A percentile compares a stretch with the other conserved stretches of the same genome.
These are phyloP conservation scores for Monosporascus sp. DNA, from an alignment of 2,329 filamentous ascomycete species.

Conservation along the genomic window DNA sequence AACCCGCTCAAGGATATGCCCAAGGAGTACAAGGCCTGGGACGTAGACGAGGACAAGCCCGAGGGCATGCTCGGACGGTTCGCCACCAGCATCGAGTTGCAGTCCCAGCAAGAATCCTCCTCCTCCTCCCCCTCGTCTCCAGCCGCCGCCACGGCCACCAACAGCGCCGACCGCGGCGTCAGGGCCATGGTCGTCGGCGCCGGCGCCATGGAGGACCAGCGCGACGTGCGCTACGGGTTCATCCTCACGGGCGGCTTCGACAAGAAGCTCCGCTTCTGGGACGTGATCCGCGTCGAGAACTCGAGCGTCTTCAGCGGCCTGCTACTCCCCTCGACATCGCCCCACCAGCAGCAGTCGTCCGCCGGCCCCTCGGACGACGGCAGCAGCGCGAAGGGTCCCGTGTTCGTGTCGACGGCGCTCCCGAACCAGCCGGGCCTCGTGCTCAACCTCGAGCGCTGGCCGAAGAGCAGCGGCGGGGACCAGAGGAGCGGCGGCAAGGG, in stretches of 20 bases:
- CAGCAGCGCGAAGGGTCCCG: conserved; percentile 35
- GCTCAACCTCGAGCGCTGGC: conserved; percentile 59
- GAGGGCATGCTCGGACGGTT: conserved; percentile 85
- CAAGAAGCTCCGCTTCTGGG: conserved; percentile 91
- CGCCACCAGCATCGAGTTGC: conserved; percentile 65
- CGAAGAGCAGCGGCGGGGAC: conserved; percentile 30
- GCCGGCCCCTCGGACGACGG: too few species aligned
- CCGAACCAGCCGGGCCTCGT: conserved; percentile 42
- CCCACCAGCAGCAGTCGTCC: conserved; percentile 26
- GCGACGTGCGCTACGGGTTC: conserved; percentile 73
- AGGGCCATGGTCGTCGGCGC: conserved; percentile 69
- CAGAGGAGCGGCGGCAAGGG: conserved; percentile 24
- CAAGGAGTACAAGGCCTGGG: conserved; percentile 74
- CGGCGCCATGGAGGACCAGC: conserved; percentile 62
- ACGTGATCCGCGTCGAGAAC: conserved; percentile 69
- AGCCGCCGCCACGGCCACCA: conserved; percentile 33
- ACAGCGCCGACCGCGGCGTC: conserved; percentile 58
- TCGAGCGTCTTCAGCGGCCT: conserved; percentile 79
- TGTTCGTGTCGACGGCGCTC: conserved; percentile 59
- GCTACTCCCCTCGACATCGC: conserved; percentile 56
- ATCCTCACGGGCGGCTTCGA: conserved; percentile 85
- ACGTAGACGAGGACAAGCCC: conserved; percentile 82
- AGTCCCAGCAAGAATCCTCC: conserved; percentile 31
- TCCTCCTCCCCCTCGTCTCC: conserved; percentile 31
- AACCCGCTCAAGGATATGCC: conserved; percentile 46